phyloP scores from a whole-genome alignment of 2,329 filamentous ascomycete genomes.

The Aspergillus latus region DNA sequence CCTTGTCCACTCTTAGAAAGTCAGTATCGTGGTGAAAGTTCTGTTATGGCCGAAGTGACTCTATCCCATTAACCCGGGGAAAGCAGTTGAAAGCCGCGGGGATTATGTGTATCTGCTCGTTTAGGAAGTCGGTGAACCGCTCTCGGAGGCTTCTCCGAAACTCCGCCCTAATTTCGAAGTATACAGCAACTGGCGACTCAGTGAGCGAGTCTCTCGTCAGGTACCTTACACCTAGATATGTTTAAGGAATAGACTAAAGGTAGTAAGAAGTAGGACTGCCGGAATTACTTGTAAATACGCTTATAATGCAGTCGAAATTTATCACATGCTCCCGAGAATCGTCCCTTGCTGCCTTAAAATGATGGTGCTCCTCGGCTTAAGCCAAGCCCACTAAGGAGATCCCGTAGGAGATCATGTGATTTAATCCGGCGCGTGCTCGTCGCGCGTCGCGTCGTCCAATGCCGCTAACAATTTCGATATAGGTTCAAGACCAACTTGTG shows the following conservation, averaged over 20 bases:
- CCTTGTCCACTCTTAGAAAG: not conserved
- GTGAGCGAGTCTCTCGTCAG: not conserved
- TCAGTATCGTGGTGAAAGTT: not conserved
- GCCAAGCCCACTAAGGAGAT: not conserved
- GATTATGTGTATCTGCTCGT: slow-evolving; percentile 27
- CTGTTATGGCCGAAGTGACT: slow-evolving; percentile 13
- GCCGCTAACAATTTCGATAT: not conserved
- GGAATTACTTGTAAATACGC: too few species aligned
- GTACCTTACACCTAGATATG: too few species aligned
- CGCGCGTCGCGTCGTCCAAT: not conserved
- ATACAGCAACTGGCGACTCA: not conserved
- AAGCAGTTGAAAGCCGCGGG: slow-evolving; percentile 26
- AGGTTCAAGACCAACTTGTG: not conserved
- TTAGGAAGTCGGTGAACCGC: slow-evolving; percentile 36
- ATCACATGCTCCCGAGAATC: too few species aligned
- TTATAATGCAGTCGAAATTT: too few species aligned
- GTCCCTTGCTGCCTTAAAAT: not conserved
- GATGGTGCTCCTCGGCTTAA: not conserved
- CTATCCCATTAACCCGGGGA: slow-evolving; percentile 20
- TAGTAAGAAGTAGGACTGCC: too few species aligned
- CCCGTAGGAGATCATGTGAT: not conserved
- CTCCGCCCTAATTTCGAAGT: not conserved
- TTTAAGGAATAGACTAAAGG: too few species aligned
- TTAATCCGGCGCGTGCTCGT: not conserved
- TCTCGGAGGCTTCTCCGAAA: slow-evolving; percentile 19